These are phyloP conservation scores for Teratosphaeriaceae sp. DNA, from an alignment of 2,329 filamentous ascomycete species.

Conservation along the genomic window DNA sequence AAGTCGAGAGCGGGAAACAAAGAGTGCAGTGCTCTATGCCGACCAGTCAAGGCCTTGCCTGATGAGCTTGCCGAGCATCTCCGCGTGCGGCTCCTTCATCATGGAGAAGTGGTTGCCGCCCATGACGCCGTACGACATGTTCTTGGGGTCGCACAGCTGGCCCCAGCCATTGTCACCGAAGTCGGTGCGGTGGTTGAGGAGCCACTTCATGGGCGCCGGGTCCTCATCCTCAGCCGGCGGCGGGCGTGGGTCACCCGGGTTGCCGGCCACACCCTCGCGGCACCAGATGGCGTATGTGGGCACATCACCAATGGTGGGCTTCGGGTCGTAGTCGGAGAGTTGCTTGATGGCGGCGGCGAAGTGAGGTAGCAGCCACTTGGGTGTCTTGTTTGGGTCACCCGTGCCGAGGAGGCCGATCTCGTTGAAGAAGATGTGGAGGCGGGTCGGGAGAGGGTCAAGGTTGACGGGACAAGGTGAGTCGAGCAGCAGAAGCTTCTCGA, in stretches of 20 bases:
- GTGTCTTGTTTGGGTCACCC: conserved; percentile 52
- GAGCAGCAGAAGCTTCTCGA: conserved; percentile 46
- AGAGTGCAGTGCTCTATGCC: conserved; percentile 10
- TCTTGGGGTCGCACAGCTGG: conserved; percentile 54
- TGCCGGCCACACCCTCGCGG: conserved; percentile 63
- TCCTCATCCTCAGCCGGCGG: conserved; percentile 53
- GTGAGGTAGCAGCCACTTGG: conserved; percentile 67
- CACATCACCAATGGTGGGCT: conserved; percentile 56
- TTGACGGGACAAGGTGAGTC: conserved; percentile 48
- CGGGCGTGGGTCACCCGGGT: conserved; percentile 59
- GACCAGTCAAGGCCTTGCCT: conserved; percentile 34
- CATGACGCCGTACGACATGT: conserved; percentile 61
- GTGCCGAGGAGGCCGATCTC: conserved; percentile 65
- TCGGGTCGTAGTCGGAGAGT: conserved; percentile 62
- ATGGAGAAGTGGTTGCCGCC: conserved; percentile 68
- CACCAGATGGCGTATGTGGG: conserved; percentile 58
- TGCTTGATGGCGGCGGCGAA: conserved; percentile 63
- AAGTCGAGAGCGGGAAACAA: not conserved
- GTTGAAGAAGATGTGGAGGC: conserved; percentile 66
- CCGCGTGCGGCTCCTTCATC: conserved; percentile 56
- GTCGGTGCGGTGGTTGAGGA: conserved; percentile 50
- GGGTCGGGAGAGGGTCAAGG: conserved; percentile 44
- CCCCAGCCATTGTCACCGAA: conserved; percentile 66
- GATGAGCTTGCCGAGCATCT: conserved; percentile 36
- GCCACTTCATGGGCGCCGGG: conserved; percentile 52